Percentiles rank a stretch among this genome's conserved stretches.
phyloP scores from a whole-genome alignment of 805 yeast genomes.

The Wickerhamomyces rabaulensis region DNA sequence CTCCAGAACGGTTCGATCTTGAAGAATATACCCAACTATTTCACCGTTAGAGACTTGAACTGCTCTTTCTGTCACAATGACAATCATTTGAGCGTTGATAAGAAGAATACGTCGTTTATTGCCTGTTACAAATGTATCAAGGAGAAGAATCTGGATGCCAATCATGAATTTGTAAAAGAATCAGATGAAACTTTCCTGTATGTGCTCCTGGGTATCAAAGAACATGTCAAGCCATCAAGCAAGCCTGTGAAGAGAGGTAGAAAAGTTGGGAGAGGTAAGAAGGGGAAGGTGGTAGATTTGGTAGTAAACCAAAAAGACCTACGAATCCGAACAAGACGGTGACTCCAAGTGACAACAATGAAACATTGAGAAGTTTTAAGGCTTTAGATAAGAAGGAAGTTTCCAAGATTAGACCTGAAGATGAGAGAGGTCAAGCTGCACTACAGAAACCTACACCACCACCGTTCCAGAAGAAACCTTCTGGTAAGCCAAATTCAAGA shows the following conservation, averaged over 20 bases:
- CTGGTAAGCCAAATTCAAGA: background rate
- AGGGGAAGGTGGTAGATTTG: conserved; percentile 11
- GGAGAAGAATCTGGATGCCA: conserved; percentile 11
- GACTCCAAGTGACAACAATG: conserved; percentile 34
- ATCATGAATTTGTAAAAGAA: conserved; percentile 35
- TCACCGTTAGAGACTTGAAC: conserved; percentile 43
- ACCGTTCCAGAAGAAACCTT: background rate
- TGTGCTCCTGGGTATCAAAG: conserved; percentile 44
- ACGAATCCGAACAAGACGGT: conserved; percentile 24
- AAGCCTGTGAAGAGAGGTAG: conserved; percentile 23
- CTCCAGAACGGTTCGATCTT: conserved; percentile 53
- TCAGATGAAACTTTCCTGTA: conserved; percentile 41
- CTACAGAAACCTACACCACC: background rate
- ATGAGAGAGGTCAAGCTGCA: conserved; percentile 9
- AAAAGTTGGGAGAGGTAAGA: conserved; percentile 31
- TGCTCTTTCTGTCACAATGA: conserved; percentile 43
- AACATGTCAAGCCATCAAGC: conserved; percentile 14
- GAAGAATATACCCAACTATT: conserved; percentile 40
- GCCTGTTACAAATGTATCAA: conserved; percentile 41
- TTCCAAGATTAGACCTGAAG: conserved; percentile 15
- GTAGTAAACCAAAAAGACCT: conserved; percentile 8
- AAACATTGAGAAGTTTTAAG: conserved; percentile 34
- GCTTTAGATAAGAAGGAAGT: conserved; percentile 25
- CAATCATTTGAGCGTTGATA: conserved; percentile 32
- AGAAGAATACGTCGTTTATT: conserved; percentile 22